Evolutionary conservation across 2,329 filamentous ascomycete species (phyloP), one percentile per base, ranked within the genome.

Genomic region (Trichoderma simmonsii): DNA sequence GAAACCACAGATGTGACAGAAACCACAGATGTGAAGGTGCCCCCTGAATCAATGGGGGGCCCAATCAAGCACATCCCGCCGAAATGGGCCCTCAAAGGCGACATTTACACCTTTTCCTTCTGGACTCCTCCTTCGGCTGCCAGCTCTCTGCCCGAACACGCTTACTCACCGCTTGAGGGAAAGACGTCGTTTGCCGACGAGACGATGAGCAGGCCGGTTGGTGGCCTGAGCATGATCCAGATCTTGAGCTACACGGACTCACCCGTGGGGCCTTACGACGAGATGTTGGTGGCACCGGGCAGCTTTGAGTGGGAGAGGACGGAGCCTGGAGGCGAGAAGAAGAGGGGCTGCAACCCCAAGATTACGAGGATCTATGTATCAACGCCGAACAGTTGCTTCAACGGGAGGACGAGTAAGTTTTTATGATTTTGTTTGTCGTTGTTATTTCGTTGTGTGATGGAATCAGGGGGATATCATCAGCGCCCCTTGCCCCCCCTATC

Each of bases 311-410:
- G 84, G 73, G 78, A 80, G 12, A 78, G 82, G 26, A 82, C 81
- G 26, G 77, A 80, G 48, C 78, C 79, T 15, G 75, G 79, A 28
- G 77, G 77, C 9, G 79, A 77, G 6, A 81, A 76, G 73, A 81
- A 75, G 70, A 81, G 76, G 71, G 80, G 78, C 51, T 73, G 73
- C 64, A 84, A 82, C 63, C 75, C 80, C 8, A 80, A 84, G 39
- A 83, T 87, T 74, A 86, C 86, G n/a, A 82, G 86, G 26, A 86
- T 88, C 12, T 88, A 88, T 74, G 87, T 88, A 15, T 87, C 85
- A 24, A 84, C 86, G 73, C 84, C 85, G 74, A 76, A 85, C 26
- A 86, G 85, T 0, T 85, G 84, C 74, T 88, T 84, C 78, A 88
- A 88, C 71, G 87, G 86, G 9, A 78, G 86, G 51, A 82, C 79